Base-by-base conservation (phyloP, 1,284 basidiomycete species). In the Cystobasidium slooffiae region DNA sequence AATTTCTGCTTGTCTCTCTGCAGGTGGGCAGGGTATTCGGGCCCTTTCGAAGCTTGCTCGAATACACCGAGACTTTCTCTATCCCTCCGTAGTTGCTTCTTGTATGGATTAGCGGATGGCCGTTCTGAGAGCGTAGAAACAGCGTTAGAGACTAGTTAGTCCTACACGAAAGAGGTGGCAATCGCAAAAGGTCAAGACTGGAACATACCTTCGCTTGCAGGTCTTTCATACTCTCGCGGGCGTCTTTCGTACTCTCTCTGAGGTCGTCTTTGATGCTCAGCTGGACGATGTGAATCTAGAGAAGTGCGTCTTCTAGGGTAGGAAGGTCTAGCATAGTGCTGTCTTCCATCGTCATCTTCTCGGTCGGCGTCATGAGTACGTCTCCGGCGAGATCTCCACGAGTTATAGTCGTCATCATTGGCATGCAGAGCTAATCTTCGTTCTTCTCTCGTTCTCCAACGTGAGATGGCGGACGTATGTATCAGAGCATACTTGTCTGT, bases 371-470 rank as follows among this genome's bases (percentile, higher is more conserved):
- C 12, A 9, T 39, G 24, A 8, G 4, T 9, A 20, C 41, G 18
- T n/a, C 51, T 53, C 1, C 39, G 22, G 16, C 65, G 8, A n/a
- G 51, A 52, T 31, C 31, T 31, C 31, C 1, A 31, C 1, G 31
- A 31, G 31, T 31, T 31, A 31, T 31, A 31, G 5, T 39, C 16
- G 44, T 18, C 39, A 41, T 63, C 59, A 6, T 64, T 63, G 31
- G 47, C 6, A 52, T 72, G 69, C 41, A 72, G 51, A 1, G 69
- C 59, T 44, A 41, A n/a, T 37, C 51, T 18, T 39, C 69, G 58
- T 51, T 72, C 69, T 43, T 72, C 47, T 9, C 69, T 51, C 14
- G 69, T 62, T 20, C 69, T n/a, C 69, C 69, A 72, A 6, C 43
- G 55, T 22, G 55, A 14, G 14, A 24, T 18, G n/a, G 31, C 20